These are phyloP conservation scores for Epichloe elymi DNA, from an alignment of 2,329 filamentous ascomycete species.

Conservation along the genomic window DNA sequence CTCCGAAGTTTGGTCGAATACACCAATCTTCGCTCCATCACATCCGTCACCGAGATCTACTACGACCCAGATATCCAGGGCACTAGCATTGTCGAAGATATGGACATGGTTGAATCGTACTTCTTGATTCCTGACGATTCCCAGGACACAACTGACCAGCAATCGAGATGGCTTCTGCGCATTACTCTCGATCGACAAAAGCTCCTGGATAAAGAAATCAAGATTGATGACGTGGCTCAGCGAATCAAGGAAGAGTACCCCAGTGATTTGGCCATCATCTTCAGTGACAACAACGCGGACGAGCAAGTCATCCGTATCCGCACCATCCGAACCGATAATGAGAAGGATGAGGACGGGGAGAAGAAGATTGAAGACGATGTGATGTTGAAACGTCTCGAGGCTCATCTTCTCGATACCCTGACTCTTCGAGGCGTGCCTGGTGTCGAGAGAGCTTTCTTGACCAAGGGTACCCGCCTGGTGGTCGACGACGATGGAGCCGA, in stretches of 20 bases:
- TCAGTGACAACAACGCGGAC: constrained; percentile 96
- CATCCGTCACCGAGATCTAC: constrained; percentile 87
- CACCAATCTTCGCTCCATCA: constrained; percentile 84
- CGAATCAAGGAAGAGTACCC: constrained; percentile 84
- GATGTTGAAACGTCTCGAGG: constrained; percentile 83
- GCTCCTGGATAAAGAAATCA: constrained; percentile 86
- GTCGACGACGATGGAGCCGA: constrained; percentile 58
- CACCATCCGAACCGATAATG: constrained; percentile 55
- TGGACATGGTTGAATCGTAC: constrained; percentile 92
- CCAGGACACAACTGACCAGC: constrained; percentile 48
- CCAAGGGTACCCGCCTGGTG: constrained; percentile 60
- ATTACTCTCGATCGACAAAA: constrained; percentile 88
- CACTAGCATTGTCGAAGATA: constrained; percentile 77
- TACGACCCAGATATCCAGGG: constrained; percentile 84
- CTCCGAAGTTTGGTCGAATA: constrained; percentile 87
- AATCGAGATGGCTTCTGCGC: constrained; percentile 92
- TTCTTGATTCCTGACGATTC: constrained; percentile 82
- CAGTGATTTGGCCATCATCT: constrained; percentile 78
- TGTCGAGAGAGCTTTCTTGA: constrained; percentile 86
- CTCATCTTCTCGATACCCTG: constrained; percentile 80
- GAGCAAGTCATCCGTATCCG: constrained; percentile 89
- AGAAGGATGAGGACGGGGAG: constrained; percentile 55
- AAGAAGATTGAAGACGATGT: constrained; percentile 68
- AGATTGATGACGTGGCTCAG: constrained; percentile 78
- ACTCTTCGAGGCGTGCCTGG: constrained; percentile 83